Evolutionary conservation across 1,139 yeast genomes (phyloP).

Genomic region (Diutina pseudorugosa): DNA sequence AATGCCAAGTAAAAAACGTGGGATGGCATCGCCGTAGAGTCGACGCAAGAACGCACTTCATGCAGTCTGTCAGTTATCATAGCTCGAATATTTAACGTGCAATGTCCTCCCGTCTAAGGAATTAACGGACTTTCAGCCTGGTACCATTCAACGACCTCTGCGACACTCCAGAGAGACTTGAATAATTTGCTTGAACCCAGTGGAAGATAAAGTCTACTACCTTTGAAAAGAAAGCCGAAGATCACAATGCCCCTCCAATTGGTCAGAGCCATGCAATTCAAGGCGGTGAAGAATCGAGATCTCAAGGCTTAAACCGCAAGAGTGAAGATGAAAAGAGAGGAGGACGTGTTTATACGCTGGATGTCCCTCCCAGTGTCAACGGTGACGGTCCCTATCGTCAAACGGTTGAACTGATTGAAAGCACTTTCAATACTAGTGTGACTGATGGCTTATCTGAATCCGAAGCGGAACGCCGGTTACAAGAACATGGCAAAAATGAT

Average conservation of each 20-base stretch:
- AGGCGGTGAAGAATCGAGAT: constrained; percentile 11
- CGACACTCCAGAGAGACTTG: not conserved
- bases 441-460: constrained; percentile 1
- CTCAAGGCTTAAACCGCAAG: not conserved
- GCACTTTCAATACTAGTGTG: constrained; percentile 6
- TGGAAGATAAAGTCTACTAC: not conserved
- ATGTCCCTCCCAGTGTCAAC: constrained; percentile 2
- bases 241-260: constrained; percentile 9
- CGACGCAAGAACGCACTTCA: not conserved
- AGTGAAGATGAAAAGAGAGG: not conserved
- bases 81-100: not conserved
- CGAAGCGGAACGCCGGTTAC: not conserved
- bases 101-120: not conserved
- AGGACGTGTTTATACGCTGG: not conserved
- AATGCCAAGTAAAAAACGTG: not conserved
- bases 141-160: not conserved
- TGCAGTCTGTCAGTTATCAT: not conserved
- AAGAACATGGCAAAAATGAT: constrained; percentile 41
- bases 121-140: not conserved
- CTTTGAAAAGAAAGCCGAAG: not conserved
- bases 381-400: constrained; percentile 4
- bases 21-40: not conserved
- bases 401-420: constrained; percentile 7
- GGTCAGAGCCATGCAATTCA: constrained; percentile 11
- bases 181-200: not conserved